Percentiles rank a stretch among this genome's conserved stretches.
phyloP scores from a whole-genome alignment of 108 stramenopile genomes.

The Skeletonema grethae region DNA sequence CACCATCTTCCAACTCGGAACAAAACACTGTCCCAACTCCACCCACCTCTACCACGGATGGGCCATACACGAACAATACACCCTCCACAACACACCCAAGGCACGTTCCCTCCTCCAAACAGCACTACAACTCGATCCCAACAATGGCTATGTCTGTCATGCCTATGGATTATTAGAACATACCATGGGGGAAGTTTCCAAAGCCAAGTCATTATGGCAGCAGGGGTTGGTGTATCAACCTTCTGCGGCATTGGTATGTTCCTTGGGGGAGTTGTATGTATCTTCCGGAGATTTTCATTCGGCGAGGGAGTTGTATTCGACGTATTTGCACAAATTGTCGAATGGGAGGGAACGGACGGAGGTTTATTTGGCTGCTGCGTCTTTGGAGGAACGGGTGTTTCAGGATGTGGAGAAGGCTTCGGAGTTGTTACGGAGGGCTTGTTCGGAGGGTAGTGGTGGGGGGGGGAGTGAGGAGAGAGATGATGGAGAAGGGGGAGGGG shows the following conservation, averaged over 20 bases:
- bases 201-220: conserved; percentile 58
- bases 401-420: conserved; percentile 52
- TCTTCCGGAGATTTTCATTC: conserved; percentile 26
- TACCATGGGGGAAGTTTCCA: conserved; percentile 28
- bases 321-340: conserved; percentile 34
- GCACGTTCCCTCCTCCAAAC: conserved; percentile 66
- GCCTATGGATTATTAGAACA: conserved; percentile 69
- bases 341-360: conserved; percentile 67
- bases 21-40: conserved; percentile 57
- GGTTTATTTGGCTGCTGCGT: conserved; percentile 74
- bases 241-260: conserved; percentile 83
- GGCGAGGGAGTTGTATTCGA: conserved; percentile 60
- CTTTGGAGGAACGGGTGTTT: conserved; percentile 78
- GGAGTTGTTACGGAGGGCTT: conserved; percentile 55
- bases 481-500: not conserved
- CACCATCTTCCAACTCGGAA: conserved; percentile 64
- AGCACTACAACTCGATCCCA: conserved; percentile 63
- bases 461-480: not conserved
- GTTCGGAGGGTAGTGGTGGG: conserved; percentile 5
- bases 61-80: conserved; percentile 74
- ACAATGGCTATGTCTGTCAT: conserved; percentile 83
- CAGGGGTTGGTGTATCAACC: conserved; percentile 50
- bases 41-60: conserved; percentile 82
- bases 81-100: conserved; percentile 39
- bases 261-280: conserved; percentile 65